A percentile compares a stretch with the other conserved stretches of the same genome.
These are phyloP conservation scores for Cercospora sp. DNA, from an alignment of 2,329 filamentous ascomycete genomes.

Conservation along the genomic window DNA sequence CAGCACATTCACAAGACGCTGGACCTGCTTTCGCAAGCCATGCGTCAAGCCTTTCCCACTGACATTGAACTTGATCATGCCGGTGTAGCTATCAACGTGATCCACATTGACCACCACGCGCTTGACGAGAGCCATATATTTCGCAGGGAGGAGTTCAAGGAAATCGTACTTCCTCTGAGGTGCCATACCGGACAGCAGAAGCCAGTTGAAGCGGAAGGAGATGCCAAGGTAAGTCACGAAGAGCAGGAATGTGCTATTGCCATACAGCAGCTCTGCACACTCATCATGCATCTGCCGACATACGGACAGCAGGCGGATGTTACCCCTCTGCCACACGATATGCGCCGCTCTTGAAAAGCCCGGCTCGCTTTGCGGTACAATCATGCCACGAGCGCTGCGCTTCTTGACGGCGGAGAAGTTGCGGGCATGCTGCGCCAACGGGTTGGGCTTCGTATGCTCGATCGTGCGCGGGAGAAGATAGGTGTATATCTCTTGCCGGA, in stretches of 20 bases:
- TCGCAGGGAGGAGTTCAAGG: slow-evolving; percentile 45
- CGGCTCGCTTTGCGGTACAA: slow-evolving; percentile 21
- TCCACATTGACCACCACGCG: slow-evolving; percentile 49
- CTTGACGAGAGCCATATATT: slow-evolving; percentile 46
- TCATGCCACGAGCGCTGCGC: slow-evolving; percentile 32
- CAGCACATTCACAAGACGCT: slow-evolving; percentile 45
- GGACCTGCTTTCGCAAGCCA: slow-evolving; percentile 46
- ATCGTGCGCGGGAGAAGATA: slow-evolving; percentile 47
- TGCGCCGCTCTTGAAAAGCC: slow-evolving; percentile 13
- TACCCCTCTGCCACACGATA: slow-evolving; percentile 48
- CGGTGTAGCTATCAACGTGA: slow-evolving; percentile 52
- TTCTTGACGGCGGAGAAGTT: slow-evolving; percentile 39
- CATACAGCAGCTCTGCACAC: slow-evolving; percentile 49
- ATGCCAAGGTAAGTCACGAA: slow-evolving; percentile 49
- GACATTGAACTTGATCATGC: slow-evolving; percentile 56
- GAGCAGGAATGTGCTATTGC: slow-evolving; percentile 49
- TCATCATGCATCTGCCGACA: slow-evolving; percentile 49
- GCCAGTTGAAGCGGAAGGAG: slow-evolving; percentile 48
- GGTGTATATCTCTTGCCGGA: slow-evolving; percentile 47
- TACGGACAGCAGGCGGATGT: slow-evolving; percentile 44
- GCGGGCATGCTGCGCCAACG: slow-evolving; percentile 33
- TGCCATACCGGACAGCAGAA: slow-evolving; percentile 44
- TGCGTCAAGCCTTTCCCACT: slow-evolving; percentile 47
- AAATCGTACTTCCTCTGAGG: slow-evolving; percentile 45
- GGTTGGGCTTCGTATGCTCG: slow-evolving; percentile 30